These are phyloP conservation scores for Russula olivacea DNA, from an alignment of 768 basidiomycete genomes.

Conservation along the genomic window DNA sequence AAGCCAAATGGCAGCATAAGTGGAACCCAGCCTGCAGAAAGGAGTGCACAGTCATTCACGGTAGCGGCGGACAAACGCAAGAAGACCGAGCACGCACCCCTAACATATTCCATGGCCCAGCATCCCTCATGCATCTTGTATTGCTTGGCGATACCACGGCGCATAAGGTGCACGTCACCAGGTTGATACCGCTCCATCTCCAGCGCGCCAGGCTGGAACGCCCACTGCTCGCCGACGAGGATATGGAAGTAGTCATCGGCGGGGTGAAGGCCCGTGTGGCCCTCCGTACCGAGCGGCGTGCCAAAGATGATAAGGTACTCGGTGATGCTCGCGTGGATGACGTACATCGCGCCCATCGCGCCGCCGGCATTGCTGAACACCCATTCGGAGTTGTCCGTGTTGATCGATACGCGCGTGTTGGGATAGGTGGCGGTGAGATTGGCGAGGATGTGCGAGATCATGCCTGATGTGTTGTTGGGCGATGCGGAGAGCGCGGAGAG, in stretches of 20 bases:
- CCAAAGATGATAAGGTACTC: conserved; percentile 97
- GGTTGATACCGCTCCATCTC: conserved; percentile 81
- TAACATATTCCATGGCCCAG: conserved; percentile 92
- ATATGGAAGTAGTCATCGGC: conserved; percentile 99
- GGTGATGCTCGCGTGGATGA: conserved; percentile 94
- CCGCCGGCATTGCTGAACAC: conserved; percentile 96
- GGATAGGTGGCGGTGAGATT: conserved; percentile 76
- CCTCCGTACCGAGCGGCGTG: conserved; percentile 94
- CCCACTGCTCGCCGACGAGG: conserved; percentile 91
- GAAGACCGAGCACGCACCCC: conserved; percentile 50
- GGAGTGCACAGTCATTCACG: background rate
- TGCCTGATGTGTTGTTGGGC: conserved; percentile 58
- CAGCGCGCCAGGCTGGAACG: conserved; percentile 73
- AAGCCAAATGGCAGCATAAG: conserved; percentile 94
- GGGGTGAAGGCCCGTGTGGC: conserved; percentile 88
- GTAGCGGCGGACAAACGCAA: background rate
- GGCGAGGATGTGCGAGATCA: conserved; percentile 75
- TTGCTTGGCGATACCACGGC: conserved; percentile 82
- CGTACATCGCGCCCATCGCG: conserved; percentile 97
- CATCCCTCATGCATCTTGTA: conserved; percentile 98
- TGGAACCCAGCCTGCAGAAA: conserved; percentile 86
- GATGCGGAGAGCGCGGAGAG: conserved; percentile 63
- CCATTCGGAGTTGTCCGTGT: conserved; percentile 71
- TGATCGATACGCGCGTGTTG: conserved; percentile 46
- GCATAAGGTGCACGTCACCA: conserved; percentile 81